phyloP scores from a whole-genome alignment of 1,284 basidiomycete genomes.

The Naganishia sp. region DNA sequence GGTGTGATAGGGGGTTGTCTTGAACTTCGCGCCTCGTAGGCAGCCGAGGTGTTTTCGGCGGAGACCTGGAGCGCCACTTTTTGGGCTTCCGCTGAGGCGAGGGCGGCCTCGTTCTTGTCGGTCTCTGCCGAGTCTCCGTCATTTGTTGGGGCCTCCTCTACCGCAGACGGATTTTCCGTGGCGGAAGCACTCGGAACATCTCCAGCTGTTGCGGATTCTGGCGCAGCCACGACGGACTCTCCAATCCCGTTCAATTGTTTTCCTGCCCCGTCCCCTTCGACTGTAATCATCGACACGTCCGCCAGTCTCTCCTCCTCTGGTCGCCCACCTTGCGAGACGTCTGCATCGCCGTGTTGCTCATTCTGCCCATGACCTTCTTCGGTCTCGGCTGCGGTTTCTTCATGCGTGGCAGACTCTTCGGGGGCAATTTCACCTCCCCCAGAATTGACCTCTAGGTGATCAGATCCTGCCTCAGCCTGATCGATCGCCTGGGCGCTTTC shows the following conservation, averaged over 20 bases:
- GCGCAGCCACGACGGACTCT: constrained; percentile 4
- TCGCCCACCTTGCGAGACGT: constrained; percentile 33
- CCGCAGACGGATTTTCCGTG: constrained; percentile 28
- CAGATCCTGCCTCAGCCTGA: constrained; percentile 20
- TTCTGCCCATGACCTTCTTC: constrained; percentile 15
- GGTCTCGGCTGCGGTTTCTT: constrained; percentile 31
- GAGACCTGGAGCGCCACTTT: constrained; percentile 32
- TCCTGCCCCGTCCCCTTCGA: constrained; percentile 15
- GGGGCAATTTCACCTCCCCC: constrained; percentile 5
- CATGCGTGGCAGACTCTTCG: constrained; percentile 17
- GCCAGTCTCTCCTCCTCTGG: constrained; percentile 57
- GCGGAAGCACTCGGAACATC: not conserved
- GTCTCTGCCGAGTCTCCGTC: not conserved
- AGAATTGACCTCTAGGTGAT: not conserved
- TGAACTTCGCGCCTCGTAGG: constrained; percentile 38
- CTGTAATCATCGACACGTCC: constrained; percentile 32
- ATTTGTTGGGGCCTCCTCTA: constrained; percentile 5
- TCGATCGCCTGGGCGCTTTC: constrained; percentile 31
- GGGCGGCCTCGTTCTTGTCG: not conserved
- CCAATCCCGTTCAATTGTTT: constrained; percentile 31
- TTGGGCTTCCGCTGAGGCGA: constrained; percentile 4
- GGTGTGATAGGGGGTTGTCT: constrained; percentile 14
- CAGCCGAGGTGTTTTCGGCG: constrained; percentile 41
- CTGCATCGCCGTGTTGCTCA: not conserved
- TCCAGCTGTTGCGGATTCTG: not conserved